Conservation (phyloP, 495 filamentous ascomycete species). For the Cladorrhinum samala region DNA sequence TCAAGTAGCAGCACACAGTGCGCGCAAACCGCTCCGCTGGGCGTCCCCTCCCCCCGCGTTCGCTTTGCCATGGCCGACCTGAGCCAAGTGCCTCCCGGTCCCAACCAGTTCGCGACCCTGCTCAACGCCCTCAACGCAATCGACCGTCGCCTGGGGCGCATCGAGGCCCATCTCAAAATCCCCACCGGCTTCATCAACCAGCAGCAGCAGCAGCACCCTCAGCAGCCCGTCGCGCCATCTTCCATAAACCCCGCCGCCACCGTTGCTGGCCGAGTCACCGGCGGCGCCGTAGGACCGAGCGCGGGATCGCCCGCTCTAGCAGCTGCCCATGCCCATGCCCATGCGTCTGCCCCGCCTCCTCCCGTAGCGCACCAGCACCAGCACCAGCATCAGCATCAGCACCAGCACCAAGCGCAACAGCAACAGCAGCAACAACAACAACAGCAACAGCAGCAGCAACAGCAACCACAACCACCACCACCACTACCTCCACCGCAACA, state of each 20-base stretch:
- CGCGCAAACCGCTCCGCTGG: background rate
- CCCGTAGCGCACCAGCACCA: background rate
- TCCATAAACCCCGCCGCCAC: background rate
- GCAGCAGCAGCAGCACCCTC: constrained; percentile 1
- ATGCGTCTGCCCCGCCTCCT: background rate
- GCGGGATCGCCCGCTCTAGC: background rate
- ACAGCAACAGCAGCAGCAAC: no score
- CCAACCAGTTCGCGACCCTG: constrained; percentile 22
- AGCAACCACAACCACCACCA: no score
- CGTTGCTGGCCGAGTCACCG: background rate
- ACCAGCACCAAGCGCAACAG: no score
- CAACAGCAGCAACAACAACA: no score
- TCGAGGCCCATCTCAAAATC: constrained; percentile 21
- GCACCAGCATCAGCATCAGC: constrained; percentile 1
- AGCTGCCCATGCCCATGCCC: background rate
- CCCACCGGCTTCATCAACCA: background rate
- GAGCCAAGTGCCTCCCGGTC: constrained; percentile 3
- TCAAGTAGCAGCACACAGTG: background rate
- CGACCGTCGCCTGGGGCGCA: constrained; percentile 30
- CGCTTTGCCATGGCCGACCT: constrained; percentile 22
- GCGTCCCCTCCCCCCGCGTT: no score
- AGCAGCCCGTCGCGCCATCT: no score
- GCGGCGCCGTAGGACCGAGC: background rate
- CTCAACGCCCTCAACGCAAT: constrained; percentile 28
- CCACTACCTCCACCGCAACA: background rate